Base-by-base conservation (phyloP, 2,329 filamentous ascomycete species). In the Claviceps paspali region DNA sequence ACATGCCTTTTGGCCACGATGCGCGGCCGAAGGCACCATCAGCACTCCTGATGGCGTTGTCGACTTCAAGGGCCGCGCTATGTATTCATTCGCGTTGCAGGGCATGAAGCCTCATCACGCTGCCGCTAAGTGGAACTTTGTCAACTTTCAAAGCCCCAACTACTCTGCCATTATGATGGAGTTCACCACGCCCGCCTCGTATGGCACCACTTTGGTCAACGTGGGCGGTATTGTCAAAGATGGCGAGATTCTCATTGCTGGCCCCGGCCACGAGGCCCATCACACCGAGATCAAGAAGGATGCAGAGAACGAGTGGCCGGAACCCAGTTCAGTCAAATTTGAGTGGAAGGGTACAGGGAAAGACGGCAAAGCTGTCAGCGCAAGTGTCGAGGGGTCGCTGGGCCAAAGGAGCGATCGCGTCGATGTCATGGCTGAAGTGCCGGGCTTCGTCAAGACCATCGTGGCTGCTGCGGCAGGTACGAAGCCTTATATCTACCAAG, bases 31-130 rank as follows among this genome's bases (percentile, higher is more conserved):
- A 59, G 91, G 91, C 36, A 82, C 72, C 47, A 85, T 96, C 56
- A 76, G 82, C 45, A 93, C 86, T 42, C 73, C 82, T 50, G 76
- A 84, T 24, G 84, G 85, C 33, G 75, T 81, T 27, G 68, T 94
- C 43, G 79, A 94, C 56, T 77, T 94, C 57, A 79, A 75, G 52
- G 88, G 88, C 40, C 74, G 68, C 44, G 86, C 78, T 23, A 65
- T 92, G 51, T 88, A 86, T 61, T 69, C 80, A 47, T 81, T 91
- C 57, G 87, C 85, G 29, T 65, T 96, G 35, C 91, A 96, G 64
- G 91, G 87, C 56, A 96, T 96, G 88, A 98, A 98, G 71, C 91
- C 91, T 29, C 91, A 98, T 59, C 92, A 98, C 56, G 82, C 86
- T 41, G 87, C 88, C 43, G 77, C 82, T 22, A 76, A 73, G 45